Evolutionary conservation across 805 yeast genomes (phyloP), one percentile per base, ranked within the genome.

Genomic region (Komagataella populi): DNA sequence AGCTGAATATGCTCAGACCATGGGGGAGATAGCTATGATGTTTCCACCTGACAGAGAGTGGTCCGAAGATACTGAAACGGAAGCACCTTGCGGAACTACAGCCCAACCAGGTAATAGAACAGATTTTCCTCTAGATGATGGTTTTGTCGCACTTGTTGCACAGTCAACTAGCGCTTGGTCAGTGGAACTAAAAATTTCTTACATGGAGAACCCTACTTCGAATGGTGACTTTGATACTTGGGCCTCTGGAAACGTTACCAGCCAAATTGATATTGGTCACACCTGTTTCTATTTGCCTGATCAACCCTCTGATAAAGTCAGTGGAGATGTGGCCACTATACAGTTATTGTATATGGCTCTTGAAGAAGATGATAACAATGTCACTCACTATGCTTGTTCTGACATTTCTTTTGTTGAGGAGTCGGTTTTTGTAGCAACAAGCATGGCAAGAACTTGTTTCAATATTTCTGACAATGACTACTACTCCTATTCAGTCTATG

Each of bases 281-380:
- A 66, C 73, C 48, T 72, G 77, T 63, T 72, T 65, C 66, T 65
- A 65, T 58, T 55, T 71, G 60, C 76, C 76, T 50, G 74, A 72
- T 50, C 68, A 58, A 53, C 71, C 74, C 48, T 63, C 67, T 17
- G 50, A 55, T 44, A 59, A 71, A 53, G 60, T 60, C 45, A 54
- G 63, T 23, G 77, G 76, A 53, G 70, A 67, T 55, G 57, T 61
- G 50, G 77, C 75, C 23, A 72, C 77, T 39, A 65, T 72, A 55
- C 76, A 72, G 61, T 64, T 71, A 51, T 68, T 63, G 57, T 72
- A 72, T 60, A 70, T 62, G 73, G 76, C 76, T 54, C 48, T 65
- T n/a, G 74, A 70, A 51, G 39, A 30, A 10, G 67, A 64, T 23
- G 53, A 59, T 14, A 48, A 55, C 22, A 72, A 72, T 55, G 63